Percentiles rank a stretch among this genome's conserved stretches.
These are phyloP conservation scores for Salix viminalis DNA, from an alignment of 345 rosid genomes.

Conservation along the genomic window DNA sequence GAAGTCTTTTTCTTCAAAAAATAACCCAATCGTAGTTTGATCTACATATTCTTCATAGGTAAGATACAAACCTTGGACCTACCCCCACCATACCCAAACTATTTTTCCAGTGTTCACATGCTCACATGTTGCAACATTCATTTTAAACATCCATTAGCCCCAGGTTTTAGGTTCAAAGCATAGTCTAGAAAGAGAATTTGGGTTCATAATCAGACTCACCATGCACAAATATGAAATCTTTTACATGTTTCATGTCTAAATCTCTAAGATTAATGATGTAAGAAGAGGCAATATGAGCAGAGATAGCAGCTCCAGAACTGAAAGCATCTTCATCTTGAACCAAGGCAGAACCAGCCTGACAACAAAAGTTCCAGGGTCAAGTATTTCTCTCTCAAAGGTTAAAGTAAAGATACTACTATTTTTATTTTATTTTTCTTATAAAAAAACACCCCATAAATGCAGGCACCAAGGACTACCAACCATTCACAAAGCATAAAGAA, in stretches of 20 bases:
- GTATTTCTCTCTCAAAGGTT: neutral
- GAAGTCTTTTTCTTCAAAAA: too few species aligned
- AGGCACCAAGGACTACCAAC: too few species aligned
- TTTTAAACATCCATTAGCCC: neutral
- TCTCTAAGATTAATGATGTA: conserved; percentile 81
- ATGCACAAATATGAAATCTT: conserved; percentile 87
- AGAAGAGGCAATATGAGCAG: conserved; percentile 76
- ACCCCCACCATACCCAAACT: neutral
- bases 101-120: neutral
- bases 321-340: conserved; percentile 81
- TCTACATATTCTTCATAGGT: neutral
- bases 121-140: neutral
- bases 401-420: too few species aligned
- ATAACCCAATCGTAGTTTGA: neutral
- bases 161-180: neutral
- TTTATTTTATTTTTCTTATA: neutral
- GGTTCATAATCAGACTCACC: conserved; percentile 45
- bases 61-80: neutral
- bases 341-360: conserved; percentile 77
- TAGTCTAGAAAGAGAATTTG: neutral
- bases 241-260: conserved; percentile 81
- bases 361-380: conserved; percentile 5
- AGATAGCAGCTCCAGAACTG: conserved; percentile 60
- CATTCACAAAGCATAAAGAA: too few species aligned
- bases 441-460: neutral